Evolutionary conservation across 768 basidiomycete species (phyloP), one percentile per base, ranked within the genome.

Genomic region (Termitomyces sp.): DNA sequence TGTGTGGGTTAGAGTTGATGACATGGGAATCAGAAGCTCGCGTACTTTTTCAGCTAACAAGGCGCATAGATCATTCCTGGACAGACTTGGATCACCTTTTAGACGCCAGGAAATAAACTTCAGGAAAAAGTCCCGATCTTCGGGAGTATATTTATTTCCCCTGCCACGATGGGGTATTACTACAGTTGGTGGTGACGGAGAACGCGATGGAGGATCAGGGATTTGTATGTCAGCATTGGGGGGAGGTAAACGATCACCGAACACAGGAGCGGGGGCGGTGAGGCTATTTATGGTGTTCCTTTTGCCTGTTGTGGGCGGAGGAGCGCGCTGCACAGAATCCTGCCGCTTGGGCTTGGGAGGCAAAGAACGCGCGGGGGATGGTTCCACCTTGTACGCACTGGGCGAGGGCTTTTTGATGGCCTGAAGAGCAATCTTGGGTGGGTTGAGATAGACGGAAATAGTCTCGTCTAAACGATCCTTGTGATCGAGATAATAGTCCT

Each of bases 401-500:
- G 72, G 72, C 3, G 74, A 73, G 9, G 78, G 77, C 64, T 81
- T 82, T 67, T 80, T 80, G 22, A 74, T 69, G 7, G 74, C 75
- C 51, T 74, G 73, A 15, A 70, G 48, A 7, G 70, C 63, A 44
- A 57, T 32, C 60, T 69, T 70, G 16, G 64, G 68, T 18, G 66
- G 69, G 42, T 64, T 69, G 7, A 77, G 61, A 59, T 71, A 77
- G 66, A 72, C 70, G 18, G 71, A 70, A 62, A 81, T 75, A 71
- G 74, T 75, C 33, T 74, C 72, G 67, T 90, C 85, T 39, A 91
- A 74, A 45, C 84, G 82, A 55, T 80, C 78, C 60, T 83, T 85
- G 67, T 91, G 80, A 59, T 90, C 88, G 16, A 92, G 78, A 65
- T 88, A 92, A 68, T 90, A 90, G 66, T 92, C 90, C 68, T 91